phyloP scores from a whole-genome alignment of 2,329 filamentous ascomycete genomes.

The Fusarium bactridioides region DNA sequence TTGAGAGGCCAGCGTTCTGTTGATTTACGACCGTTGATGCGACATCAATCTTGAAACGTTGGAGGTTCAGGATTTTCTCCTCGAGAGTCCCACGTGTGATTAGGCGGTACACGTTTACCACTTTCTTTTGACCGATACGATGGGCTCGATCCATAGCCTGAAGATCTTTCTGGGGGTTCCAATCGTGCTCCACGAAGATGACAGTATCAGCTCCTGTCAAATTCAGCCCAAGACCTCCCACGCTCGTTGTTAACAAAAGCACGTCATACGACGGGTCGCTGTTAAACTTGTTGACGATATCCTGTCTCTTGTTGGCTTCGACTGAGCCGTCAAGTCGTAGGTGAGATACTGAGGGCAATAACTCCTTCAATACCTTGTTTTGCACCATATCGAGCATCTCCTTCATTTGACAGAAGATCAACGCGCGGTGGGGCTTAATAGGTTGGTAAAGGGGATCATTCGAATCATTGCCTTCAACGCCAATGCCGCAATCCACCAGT shows the following conservation, averaged over 20 bases:
- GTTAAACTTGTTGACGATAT: conserved; percentile 99
- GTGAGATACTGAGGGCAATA: conserved; percentile 92
- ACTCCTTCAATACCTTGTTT: conserved; percentile 85
- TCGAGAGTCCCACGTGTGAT: conserved; percentile 96
- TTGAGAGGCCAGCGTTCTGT: conserved; percentile 91
- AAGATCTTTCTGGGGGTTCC: conserved; percentile 98
- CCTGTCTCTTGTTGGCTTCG: conserved; percentile 91
- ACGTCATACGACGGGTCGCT: conserved; percentile 97
- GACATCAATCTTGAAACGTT: conserved; percentile 99
- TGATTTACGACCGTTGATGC: conserved; percentile 98
- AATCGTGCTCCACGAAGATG: conserved; percentile 99
- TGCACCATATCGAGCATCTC: conserved; percentile 99
- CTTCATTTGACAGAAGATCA: conserved; percentile 99
- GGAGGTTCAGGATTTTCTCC: conserved; percentile 97
- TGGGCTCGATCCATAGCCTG: conserved; percentile 99
- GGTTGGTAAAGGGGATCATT: conserved; percentile 74
- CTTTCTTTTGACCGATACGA: conserved; percentile 99
- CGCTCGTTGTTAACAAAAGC: conserved; percentile 90
- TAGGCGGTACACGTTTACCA: conserved; percentile 97
- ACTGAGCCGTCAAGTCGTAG: conserved; percentile 94
- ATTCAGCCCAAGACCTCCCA: conserved; percentile 93
- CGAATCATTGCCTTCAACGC: conserved; percentile 71
- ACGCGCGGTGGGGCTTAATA: conserved; percentile 92
- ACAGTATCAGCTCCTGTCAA: conserved; percentile 97
- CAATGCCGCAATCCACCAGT: conserved; percentile 98